Evolutionary conservation across 495 filamentous ascomycete species (phyloP), one percentile per base, ranked within the genome.

Genomic region (Aspergillus saccharolyticus): DNA sequence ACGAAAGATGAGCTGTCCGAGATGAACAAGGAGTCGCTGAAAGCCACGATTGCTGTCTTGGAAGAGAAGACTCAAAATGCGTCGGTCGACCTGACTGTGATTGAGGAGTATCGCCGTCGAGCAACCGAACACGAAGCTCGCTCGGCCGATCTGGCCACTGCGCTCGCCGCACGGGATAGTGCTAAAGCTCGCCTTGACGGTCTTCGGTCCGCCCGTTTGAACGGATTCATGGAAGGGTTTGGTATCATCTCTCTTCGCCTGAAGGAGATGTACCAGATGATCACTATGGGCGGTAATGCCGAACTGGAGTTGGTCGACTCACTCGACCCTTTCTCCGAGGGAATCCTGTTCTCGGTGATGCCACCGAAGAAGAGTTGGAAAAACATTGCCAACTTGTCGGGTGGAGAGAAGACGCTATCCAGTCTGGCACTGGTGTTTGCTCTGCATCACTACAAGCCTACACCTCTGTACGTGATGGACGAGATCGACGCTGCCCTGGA

Each of bases 241-340:
- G 86, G 86, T 68, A 86, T 82, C 54, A 98, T 98, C 68, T 96
- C 92, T n/a, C 76, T 96, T 19, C 87, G 93, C 2, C 78, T 98
- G 53, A 98, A 98, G 77, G 94, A 98, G 71, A 98, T 98, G 94
- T 98, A 98, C 75, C 94, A 97, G 72, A 97, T 98, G 94, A 98
- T 98, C 72, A 98, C 94, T 24, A 98, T 98, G 94, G 94, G 94
- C 58, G 94, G 94, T 44, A 98, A 98, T 65, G 94, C 94, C 8
- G 95, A 97, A 77, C 79, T 98, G 15, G 94, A 98, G 69, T 84
- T 98, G 24, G 94, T 98, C 19, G 94, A 98, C 72, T 90, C 85
- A 1, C 77, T 98, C 4, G 94, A 98, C 71, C 94, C 94, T 4
- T 98, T 98, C 78, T 90, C 89, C 5, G 94, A 98, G 67, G 94